phyloP scores from a whole-genome alignment of 2,329 filamentous ascomycete genomes.

The Trichoderma sp. region DNA sequence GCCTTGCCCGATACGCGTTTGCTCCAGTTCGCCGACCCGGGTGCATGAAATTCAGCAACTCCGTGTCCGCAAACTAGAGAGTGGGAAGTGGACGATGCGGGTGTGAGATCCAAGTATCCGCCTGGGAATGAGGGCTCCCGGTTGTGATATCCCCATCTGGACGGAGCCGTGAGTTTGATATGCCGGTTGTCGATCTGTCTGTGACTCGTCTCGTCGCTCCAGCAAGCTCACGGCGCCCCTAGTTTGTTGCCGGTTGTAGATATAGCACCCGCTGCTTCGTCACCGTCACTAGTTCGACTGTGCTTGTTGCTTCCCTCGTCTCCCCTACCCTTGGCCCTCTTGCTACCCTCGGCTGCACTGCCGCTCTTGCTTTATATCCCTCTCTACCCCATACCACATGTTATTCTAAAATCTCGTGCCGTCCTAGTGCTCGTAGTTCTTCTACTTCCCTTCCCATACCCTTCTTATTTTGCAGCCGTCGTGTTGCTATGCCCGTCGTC shows the following conservation, averaged over 20 bases:
- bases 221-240: conserved; percentile 1
- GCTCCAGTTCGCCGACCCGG: conserved; percentile 13
- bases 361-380: neutral
- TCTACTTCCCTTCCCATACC: neutral
- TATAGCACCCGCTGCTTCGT: conserved; percentile 16
- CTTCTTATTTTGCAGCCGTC: neutral
- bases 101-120: neutral
- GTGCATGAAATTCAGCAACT: neutral
- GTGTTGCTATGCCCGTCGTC: conserved; percentile 17
- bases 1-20: neutral
- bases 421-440: neutral
- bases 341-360: neutral
- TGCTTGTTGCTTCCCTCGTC: neutral
- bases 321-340: neutral
- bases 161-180: neutral
- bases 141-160: conserved; percentile 1
- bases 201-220: conserved; percentile 9
- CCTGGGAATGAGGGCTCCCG: neutral
- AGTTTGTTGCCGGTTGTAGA: conserved; percentile 14
- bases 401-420: neutral
- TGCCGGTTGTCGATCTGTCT: conserved; percentile 15
- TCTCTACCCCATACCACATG: neutral
- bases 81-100: neutral
- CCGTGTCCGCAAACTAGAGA: neutral
- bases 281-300: neutral